Base-by-base conservation (phyloP, 768 basidiomycete genomes). In the Suillus subalutaceus region DNA sequence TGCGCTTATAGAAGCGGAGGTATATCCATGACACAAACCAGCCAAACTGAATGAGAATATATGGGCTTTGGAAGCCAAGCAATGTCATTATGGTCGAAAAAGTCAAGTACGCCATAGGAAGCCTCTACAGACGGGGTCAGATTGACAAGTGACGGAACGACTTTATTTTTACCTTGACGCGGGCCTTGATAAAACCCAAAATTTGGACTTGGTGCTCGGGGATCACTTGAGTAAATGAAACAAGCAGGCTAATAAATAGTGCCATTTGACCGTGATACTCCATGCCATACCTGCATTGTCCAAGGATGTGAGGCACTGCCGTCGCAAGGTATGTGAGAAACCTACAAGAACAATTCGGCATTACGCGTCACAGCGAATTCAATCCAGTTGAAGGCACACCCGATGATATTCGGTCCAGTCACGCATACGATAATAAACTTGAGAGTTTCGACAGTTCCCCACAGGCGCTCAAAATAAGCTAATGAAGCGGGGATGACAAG, bases 151-250 rank as follows among this genome's bases (percentile, higher is more conserved):
- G 8, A 59, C 32, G 26, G 44, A n/a, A n/a, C 20, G 8, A 18
- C 3, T 53, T 30, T 30, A 12, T 52, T 26, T 53, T 53, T 50
- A 93, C 96, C 88, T 99, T 99, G 71, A 99, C 96, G 65, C 94
- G 88, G 57, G 91, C 85, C 77, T 88, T 93, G 69, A 94, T 73
- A 56, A 94, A 79, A 41, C 96, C 95, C 66, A 99, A 83, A 20
- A 99, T 73, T 76, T 99, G 97, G 16, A 99, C 90, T 78, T 99
- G 97, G 73, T 99, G 96, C 78, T 99, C 97, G 40, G 97, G 97
- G 70, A 99, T 99, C 63, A 97, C 79, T 77, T 99, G 97, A 4
- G 96, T 99, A 79, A 98, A 98, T 7, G 96, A 97, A 63, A 99
- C 97, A 43, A 99, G 82, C 67, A 96, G 82, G 3, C 90, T 91